Evolutionary conservation across 192 early-diverging fungal species (phyloP).

Genomic region (Coemansia sp.): DNA sequence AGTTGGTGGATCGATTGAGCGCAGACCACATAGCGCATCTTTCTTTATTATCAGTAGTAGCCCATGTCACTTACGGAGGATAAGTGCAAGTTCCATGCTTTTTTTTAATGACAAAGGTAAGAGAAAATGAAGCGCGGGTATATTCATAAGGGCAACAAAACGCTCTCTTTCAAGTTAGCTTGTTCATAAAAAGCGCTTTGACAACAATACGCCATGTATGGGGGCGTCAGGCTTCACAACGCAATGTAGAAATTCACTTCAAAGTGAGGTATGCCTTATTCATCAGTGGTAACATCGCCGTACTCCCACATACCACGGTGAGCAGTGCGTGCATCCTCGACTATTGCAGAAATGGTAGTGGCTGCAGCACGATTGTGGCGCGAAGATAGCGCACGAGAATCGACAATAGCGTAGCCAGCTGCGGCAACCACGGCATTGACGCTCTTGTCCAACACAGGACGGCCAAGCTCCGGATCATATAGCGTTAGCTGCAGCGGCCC

Average conservation of each 20-base stretch:
- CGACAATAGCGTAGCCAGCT: constrained; percentile 63
- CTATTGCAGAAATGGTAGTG: constrained; percentile 37
- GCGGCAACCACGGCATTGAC: constrained; percentile 67
- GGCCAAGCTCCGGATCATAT: constrained; percentile 62
- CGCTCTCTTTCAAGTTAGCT: too few species aligned
- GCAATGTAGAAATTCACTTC: not conserved
- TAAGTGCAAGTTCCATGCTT: too few species aligned
- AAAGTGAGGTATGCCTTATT: constrained; percentile 5
- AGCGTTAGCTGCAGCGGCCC: constrained; percentile 63
- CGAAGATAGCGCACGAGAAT: constrained; percentile 27
- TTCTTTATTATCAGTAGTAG: too few species aligned
- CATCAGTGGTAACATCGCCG: constrained; percentile 44
- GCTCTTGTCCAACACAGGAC: constrained; percentile 61
- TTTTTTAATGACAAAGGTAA: too few species aligned
- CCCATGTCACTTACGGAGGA: too few species aligned
- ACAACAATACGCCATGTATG: not conserved
- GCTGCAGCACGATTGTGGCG: constrained; percentile 29
- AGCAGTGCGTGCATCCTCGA: constrained; percentile 33
- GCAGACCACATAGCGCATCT: too few species aligned
- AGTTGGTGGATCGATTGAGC: too few species aligned
- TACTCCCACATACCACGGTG: constrained; percentile 50
- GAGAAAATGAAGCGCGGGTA: too few species aligned
- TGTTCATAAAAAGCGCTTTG: not conserved
- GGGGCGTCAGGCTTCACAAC: not conserved
- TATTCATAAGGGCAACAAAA: not conserved